Conservation (phyloP, 2,329 filamentous ascomycete genomes). For the Colletotrichum sp. region DNA sequence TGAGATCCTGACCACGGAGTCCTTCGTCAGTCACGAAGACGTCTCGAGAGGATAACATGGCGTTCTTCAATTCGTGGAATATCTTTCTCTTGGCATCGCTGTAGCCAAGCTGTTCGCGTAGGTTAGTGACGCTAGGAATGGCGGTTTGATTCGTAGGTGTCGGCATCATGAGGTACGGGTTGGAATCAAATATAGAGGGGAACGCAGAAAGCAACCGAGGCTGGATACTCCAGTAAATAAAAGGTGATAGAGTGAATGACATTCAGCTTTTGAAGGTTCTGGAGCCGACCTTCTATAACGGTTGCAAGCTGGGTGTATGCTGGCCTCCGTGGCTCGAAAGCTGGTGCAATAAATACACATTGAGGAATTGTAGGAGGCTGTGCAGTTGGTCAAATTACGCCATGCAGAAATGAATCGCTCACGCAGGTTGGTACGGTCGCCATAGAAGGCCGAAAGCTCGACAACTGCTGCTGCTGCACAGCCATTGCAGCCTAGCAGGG, state of each 20-base stretch:
- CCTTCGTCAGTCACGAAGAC: background rate
- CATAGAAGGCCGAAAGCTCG: background rate
- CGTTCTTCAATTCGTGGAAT: accelerated
- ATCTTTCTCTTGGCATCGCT: accelerated
- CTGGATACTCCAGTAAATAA: accelerated
- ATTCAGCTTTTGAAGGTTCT: accelerated
- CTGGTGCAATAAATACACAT: accelerated
- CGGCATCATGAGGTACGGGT: background rate
- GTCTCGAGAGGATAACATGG: background rate
- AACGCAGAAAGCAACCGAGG: background rate
- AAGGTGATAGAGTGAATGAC: accelerated
- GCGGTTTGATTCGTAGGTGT: background rate
- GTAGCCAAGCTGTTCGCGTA: background rate
- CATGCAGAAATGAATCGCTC: background rate
- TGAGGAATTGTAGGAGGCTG: background rate
- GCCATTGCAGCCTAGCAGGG: background rate
- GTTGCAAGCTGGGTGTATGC: accelerated
- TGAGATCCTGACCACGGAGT: accelerated
- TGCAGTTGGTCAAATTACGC: accelerated
- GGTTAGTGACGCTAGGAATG: background rate
- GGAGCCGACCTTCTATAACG: background rate
- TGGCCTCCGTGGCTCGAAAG: background rate
- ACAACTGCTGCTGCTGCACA: background rate
- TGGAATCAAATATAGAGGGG: accelerated
- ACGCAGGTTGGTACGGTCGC: background rate